These are phyloP conservation scores for Coemansia sp. DNA, from an alignment of 192 early-diverging fungal species.

Conservation along the genomic window DNA sequence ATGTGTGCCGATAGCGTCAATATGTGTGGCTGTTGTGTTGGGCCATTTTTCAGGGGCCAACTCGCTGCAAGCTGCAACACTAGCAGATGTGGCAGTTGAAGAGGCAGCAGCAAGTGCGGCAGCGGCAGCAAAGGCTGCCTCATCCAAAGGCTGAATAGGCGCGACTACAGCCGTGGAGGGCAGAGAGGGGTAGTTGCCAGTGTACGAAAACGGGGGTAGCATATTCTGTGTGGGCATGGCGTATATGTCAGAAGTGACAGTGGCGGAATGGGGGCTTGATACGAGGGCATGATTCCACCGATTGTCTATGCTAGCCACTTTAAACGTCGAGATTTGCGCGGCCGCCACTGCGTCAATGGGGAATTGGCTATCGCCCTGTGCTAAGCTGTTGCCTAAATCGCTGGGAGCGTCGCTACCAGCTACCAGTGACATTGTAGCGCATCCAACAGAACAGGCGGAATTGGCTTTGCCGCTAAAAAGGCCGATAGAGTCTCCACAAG, in stretches of 20 bases:
- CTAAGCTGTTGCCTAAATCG: background rate
- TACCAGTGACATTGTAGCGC: background rate
- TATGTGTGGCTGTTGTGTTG: conserved; percentile 22
- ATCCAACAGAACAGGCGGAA: background rate
- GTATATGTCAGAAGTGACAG: conserved; percentile 45
- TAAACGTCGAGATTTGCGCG: conserved; percentile 19
- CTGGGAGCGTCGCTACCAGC: background rate
- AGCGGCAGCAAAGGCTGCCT: conserved; percentile 15
- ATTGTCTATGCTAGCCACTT: conserved; percentile 15
- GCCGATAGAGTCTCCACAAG: background rate
- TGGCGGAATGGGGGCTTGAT: conserved; percentile 54
- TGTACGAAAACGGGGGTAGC: conserved; percentile 2
- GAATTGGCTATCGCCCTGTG: background rate
- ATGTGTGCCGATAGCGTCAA: conserved; percentile 2
- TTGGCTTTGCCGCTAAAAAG: background rate
- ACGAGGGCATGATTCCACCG: conserved; percentile 30
- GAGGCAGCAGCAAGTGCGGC: conserved; percentile 36
- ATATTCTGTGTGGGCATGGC: conserved; percentile 39
- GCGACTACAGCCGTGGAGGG: conserved; percentile 4
- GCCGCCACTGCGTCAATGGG: conserved; percentile 1
- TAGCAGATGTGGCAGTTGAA: conserved; percentile 39
- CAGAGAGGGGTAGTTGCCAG: background rate
- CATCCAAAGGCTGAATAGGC: conserved; percentile 18
- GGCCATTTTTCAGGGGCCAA: conserved; percentile 41
- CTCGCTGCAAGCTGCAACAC: conserved; percentile 26